These are phyloP conservation scores for Picochlorum sp. DNA, from an alignment of 139 green algal genomes.

Conservation along the genomic window DNA sequence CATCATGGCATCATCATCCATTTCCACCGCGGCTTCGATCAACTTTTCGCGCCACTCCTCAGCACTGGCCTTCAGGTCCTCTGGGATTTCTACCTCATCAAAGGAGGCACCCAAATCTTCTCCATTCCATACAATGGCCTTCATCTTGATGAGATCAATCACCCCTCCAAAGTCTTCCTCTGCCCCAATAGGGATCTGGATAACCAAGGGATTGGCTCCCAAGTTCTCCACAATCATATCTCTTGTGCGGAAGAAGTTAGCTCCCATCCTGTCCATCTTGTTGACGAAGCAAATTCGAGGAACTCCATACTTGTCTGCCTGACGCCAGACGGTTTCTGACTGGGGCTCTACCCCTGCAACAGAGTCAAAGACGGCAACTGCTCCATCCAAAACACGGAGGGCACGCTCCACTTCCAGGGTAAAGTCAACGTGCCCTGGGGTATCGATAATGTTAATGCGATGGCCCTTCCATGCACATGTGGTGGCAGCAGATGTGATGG, in stretches of 20 bases:
- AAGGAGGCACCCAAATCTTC: constrained; percentile 93
- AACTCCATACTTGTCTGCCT: constrained; percentile 98
- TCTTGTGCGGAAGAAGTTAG: constrained; percentile 84
- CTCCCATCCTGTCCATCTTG: constrained; percentile 99
- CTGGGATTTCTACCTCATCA: constrained; percentile 78
- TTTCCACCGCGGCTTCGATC: constrained; percentile 82
- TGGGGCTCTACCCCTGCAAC: constrained; percentile 98
- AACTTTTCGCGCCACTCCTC: constrained; percentile 83
- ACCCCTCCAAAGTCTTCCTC: constrained; percentile 91
- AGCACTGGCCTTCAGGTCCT: constrained; percentile 71
- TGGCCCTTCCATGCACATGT: constrained; percentile 94
- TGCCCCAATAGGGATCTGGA: constrained; percentile 88
- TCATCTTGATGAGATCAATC: constrained; percentile 96
- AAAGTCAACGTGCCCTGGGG: constrained; percentile 96
- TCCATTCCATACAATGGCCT: constrained; percentile 85
- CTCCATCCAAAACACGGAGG: constrained; percentile 95
- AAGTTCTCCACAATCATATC: constrained; percentile 81
- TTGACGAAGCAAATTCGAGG: constrained; percentile 98
- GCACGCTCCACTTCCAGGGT: constrained; percentile 97
- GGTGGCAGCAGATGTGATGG: constrained; percentile 96
- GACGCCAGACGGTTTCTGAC: constrained; percentile 95
- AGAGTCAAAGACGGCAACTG: constrained; percentile 91
- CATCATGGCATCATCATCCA: constrained; percentile 65
- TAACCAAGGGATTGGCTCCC: constrained; percentile 69
- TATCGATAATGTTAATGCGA: constrained; percentile 99